Evolutionary conservation across 768 basidiomycete genomes (phyloP), one percentile per base, ranked within the genome.

Genomic region (Amanita polypyramis): DNA sequence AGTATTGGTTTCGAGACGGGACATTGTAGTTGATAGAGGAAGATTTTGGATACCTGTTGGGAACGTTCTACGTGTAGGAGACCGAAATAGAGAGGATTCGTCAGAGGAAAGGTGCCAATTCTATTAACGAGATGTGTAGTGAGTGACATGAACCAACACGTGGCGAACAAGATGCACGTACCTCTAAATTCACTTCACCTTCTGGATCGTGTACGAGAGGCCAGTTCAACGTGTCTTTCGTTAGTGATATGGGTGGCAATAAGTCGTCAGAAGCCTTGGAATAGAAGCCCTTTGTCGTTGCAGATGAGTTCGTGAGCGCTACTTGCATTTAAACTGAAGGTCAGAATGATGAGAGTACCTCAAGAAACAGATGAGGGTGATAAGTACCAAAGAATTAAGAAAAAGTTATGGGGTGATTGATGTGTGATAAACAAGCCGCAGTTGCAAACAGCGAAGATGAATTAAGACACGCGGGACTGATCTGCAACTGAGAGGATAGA

Each of bases 311-410:
- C 72, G 77, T 73, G 67, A 80, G 77, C 72, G 75, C 72, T 68
- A 76, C 73, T 75, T 76, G 77, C 80, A 84, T 84, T 75, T 75
- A 76, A 77, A 50, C 75, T 66, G 62, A 58, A 57, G 60, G 60
- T 56, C 57, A 60, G 57, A 63, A 55, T 46, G 54, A 52, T 62
- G 52, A 60, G 61, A 56, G 52, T 49, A 51, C 50, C 56, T 53
- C 50, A 52, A 42, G 52, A 51, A 50, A 43, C 47, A 48, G 54
- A 43, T 53, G 34, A 38, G 42, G 49, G 49, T 35, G 51, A 49
- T 50, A 66, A 66, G 62, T 58, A 65, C 70, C 69, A 65, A 67
- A 65, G 62, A 68, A 68, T 72, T 70, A 71, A 66, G 47, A 49
- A 61, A 54, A 62, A 51, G 51, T 55, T 61, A 51, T 48, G 54